phyloP scores from a whole-genome alignment of 176 grass and related monocot genomes.

The Oryza meyeriana region DNA sequence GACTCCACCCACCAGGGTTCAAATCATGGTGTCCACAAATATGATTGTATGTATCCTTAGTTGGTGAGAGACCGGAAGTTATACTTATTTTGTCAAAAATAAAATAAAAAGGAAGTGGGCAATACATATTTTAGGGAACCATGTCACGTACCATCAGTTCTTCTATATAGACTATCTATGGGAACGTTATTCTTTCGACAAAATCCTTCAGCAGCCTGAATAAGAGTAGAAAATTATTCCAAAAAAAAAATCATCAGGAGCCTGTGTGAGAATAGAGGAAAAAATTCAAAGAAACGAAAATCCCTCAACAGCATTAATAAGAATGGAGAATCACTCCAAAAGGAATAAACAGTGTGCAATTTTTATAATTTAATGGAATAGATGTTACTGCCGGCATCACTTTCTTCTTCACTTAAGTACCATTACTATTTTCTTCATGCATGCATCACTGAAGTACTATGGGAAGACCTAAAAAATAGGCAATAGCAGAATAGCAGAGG shows the following conservation, averaged over 20 bases:
- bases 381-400: background rate
- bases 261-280: conserved; percentile 32
- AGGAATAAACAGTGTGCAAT: background rate
- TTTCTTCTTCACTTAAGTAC: background rate
- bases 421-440: background rate
- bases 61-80: too few relatives aligned
- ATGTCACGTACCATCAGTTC: conserved; percentile 57
- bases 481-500: conserved; percentile 18
- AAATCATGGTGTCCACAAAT: too few relatives aligned
- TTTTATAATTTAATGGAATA: background rate
- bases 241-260: conserved; percentile 31
- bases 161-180: conserved; percentile 58
- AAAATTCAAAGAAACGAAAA: conserved; percentile 13
- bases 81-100: too few relatives aligned
- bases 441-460: too few relatives aligned
- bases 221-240: conserved; percentile 43
- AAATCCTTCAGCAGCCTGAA: conserved; percentile 86
- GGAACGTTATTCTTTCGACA: conserved; percentile 78
- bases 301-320: conserved; percentile 36
- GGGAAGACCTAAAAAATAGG: conserved; percentile 27
- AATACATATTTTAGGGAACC: conserved; percentile 12
- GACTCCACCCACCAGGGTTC: too few relatives aligned
- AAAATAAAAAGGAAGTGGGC: background rate
- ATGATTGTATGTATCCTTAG: too few relatives aligned
- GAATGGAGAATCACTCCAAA: conserved; percentile 26